phyloP scores from a whole-genome alignment of 495 filamentous ascomycete species.

The Elasticomyces elasticus region DNA sequence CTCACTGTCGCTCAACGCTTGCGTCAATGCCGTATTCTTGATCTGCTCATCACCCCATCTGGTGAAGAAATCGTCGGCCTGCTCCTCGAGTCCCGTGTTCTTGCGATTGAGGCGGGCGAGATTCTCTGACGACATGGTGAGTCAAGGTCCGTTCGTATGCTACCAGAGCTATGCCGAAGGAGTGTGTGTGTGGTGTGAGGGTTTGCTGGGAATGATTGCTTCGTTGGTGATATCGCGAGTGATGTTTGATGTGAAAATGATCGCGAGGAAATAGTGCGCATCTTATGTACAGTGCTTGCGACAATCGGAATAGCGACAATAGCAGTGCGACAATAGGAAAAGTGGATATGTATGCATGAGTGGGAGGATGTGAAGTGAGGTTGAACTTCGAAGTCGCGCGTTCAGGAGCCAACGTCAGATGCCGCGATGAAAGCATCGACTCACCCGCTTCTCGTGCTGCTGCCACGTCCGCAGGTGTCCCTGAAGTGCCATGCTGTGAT shows the following conservation, averaged over 20 bases:
- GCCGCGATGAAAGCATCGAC: too few relatives aligned
- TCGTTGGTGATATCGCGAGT: too few relatives aligned
- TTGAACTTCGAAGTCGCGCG: too few relatives aligned
- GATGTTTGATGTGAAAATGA: too few relatives aligned
- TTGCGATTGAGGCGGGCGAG: background rate
- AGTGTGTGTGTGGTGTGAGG: background rate
- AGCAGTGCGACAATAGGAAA: background rate
- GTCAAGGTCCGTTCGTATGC: background rate
- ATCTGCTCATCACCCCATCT: background rate
- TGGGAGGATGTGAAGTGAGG: background rate
- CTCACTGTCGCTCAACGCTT: background rate
- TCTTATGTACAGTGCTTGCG: background rate
- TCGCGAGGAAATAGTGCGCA: background rate
- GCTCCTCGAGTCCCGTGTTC: background rate
- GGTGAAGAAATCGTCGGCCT: background rate
- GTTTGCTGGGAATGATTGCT: too few relatives aligned
- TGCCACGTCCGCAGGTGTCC: too few relatives aligned
- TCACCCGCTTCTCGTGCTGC: too few relatives aligned
- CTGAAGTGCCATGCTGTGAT: too few relatives aligned
- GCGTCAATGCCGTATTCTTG: background rate
- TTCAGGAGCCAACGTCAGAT: too few relatives aligned
- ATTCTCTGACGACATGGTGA: background rate
- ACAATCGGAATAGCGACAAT: background rate
- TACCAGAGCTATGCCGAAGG: background rate
- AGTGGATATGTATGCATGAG: background rate